Base-by-base conservation (phyloP, 2,329 filamentous ascomycete genomes). In the Penicillium sp. region DNA sequence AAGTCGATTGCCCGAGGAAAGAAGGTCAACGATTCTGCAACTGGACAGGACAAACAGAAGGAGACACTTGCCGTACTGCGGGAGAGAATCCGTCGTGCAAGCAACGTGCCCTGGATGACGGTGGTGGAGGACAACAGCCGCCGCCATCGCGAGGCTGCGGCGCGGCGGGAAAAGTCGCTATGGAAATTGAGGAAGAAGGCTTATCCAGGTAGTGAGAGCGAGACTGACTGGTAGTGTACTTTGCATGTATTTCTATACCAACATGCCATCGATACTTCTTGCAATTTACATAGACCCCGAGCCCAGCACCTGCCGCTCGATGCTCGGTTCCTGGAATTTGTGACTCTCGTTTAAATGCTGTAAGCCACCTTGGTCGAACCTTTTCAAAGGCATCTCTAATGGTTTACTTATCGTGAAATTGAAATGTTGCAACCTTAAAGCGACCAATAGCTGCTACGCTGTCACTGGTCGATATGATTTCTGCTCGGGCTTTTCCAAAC, bases 171-270 rank as follows among this genome's bases (percentile, higher is more conserved):
- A 58, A 69, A 68, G 64, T 74, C 68, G 13, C 59, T 79, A 30
- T 80, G 77, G 78, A 79, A 77, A 59, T 56, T 80, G 45, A 68
- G 75, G 44, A 79, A 79, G 66, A 75, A 73, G 69, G 76, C 75
- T 12, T 75, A 77, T 62, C 68, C 72, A 9, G 72, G 72, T 4
- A 78, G 73, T 65, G 78, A 76, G 37, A 78, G 76, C 58, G 78
- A 79, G 57, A 67, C 66, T 7, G 76, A 76, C 42, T 77, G 69
- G 63, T 76, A 71, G 38, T 33, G n/a, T 35, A 13, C 5, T 12
- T 17, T 35, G 22, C 10, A 37, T 37, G 19, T 19, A 38, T 7
- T 38, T 40, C 8, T 45, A 19, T n/a, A 54, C 35, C 22, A 54
- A 42, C 19, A 19, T 50, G 4, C n/a, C 12, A 22, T 51, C 7